Evolutionary conservation across 1,139 yeast genomes (phyloP).

Genomic region (Yamadazyma blattariae): DNA sequence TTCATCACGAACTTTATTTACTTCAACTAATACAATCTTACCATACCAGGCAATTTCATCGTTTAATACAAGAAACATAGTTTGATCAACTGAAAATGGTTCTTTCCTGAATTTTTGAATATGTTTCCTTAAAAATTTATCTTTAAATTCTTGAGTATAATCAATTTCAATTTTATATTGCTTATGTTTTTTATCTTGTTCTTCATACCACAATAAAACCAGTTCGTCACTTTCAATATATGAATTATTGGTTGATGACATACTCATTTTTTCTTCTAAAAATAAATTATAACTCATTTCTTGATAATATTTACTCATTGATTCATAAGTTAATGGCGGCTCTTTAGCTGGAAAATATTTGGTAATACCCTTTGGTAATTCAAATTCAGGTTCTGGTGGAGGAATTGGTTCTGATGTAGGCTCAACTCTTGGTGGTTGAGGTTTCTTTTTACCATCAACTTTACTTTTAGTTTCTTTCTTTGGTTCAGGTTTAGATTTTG

Average conservation of each 20-base stretch:
- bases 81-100: slow-evolving; percentile 47
- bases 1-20: slow-evolving; percentile 15
- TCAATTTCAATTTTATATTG: slow-evolving; percentile 36
- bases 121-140: slow-evolving; percentile 42
- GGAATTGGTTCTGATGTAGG: neutral
- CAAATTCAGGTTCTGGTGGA: no score
- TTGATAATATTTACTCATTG: slow-evolving; percentile 50
- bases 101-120: slow-evolving; percentile 41
- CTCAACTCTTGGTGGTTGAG: neutral
- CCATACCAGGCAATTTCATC: slow-evolving; percentile 43
- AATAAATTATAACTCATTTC: slow-evolving; percentile 62
- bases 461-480: neutral
- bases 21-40: slow-evolving; percentile 46
- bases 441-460: neutral
- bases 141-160: slow-evolving; percentile 35
- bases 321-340: slow-evolving; percentile 48
- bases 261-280: slow-evolving; percentile 56
- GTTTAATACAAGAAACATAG: slow-evolving; percentile 41
- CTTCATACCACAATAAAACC: slow-evolving; percentile 52
- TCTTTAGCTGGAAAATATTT: slow-evolving; percentile 27
- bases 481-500: neutral
- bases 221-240: slow-evolving; percentile 35
- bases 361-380: slow-evolving; percentile 25
- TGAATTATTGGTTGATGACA: slow-evolving; percentile 25
- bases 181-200: slow-evolving; percentile 40